Evolutionary conservation across 1,284 basidiomycete genomes (phyloP).

Genomic region (Tilletia caries): DNA sequence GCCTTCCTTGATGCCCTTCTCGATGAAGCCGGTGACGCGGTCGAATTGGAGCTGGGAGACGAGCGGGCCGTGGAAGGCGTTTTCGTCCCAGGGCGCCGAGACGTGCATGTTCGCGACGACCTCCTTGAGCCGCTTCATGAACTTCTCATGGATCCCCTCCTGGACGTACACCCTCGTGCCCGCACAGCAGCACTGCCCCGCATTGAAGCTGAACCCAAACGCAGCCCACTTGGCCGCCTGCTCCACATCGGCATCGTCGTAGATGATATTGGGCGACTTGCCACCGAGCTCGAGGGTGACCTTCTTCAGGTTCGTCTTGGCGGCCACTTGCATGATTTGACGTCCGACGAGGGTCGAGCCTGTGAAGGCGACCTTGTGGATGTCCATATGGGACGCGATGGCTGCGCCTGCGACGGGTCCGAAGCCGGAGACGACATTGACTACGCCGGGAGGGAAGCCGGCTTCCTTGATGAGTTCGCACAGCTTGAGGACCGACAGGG

Average conservation of each 20-base stretch:
- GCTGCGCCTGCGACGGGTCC: conserved; percentile 75
- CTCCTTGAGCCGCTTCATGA: conserved; percentile 10
- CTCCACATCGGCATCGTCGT: conserved; percentile 64
- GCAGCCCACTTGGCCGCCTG: conserved; percentile 58
- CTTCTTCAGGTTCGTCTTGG: conserved; percentile 67
- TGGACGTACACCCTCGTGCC: conserved; percentile 84
- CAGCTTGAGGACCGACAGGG: conserved; percentile 70
- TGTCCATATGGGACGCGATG: conserved; percentile 61
- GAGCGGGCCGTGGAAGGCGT: conserved; percentile 77
- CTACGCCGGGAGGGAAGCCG: conserved; percentile 79
- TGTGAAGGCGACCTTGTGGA: conserved; percentile 58
- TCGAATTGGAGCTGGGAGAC: conserved; percentile 76
- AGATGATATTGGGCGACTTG: conserved; percentile 58
- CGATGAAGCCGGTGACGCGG: conserved; percentile 84
- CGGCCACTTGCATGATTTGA: conserved; percentile 76
- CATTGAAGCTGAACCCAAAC: conserved; percentile 14
- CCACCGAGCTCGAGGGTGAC: conserved; percentile 57
- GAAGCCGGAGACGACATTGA: conserved; percentile 72
- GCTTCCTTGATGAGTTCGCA: conserved; percentile 75
- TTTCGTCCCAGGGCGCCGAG: conserved; percentile 74
- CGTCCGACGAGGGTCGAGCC: conserved; percentile 69
- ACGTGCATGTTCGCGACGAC: conserved; percentile 58
- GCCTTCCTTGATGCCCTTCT: conserved; percentile 79
- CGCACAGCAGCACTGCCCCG: conserved; percentile 74
- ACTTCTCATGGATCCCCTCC: conserved; percentile 56